Conservation (phyloP, 1,284 basidiomycete genomes). For the Pyrrhoderma noxium region DNA sequence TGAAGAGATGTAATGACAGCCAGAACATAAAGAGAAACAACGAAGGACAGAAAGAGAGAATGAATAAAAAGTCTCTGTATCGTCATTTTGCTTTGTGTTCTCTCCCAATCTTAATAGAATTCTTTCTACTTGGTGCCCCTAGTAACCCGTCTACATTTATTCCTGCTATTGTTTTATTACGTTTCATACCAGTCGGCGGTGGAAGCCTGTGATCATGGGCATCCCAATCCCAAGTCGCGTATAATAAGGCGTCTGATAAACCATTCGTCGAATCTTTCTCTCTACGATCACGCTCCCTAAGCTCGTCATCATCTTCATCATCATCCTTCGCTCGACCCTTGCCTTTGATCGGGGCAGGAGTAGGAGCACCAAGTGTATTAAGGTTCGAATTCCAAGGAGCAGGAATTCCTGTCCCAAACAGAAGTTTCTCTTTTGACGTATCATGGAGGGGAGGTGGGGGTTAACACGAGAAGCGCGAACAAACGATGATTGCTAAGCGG, state of each 20-base stretch:
- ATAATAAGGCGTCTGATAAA: conserved; percentile 61
- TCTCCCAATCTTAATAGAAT: conserved; percentile 11
- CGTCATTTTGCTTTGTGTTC: conserved; percentile 3
- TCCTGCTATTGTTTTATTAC: conserved; percentile 3
- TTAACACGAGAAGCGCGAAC: conserved; percentile 53
- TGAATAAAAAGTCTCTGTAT: no score
- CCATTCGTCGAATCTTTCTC: conserved; percentile 30
- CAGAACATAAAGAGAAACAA: no score
- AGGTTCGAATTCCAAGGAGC: conserved; percentile 58
- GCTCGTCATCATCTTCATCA: conserved; percentile 19
- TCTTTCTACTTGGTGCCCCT: conserved; percentile 1
- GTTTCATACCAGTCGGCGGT: conserved; percentile 27
- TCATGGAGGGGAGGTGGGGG: conserved; percentile 44
- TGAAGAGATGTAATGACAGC: no score
- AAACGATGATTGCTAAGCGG: conserved; percentile 42
- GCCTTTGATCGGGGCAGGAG: conserved; percentile 17
- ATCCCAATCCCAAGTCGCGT: conserved; percentile 72
- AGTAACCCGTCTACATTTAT: not conserved
- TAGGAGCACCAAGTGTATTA: conserved; percentile 25
- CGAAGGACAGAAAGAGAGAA: no score
- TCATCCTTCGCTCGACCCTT: conserved; percentile 23
- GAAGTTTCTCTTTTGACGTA: conserved; percentile 48
- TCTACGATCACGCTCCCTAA: conserved; percentile 19
- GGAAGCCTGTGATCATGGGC: conserved; percentile 52
- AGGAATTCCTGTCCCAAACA: conserved; percentile 52